A percentile compares a stretch with the other conserved stretches of the same genome.
Conservation (phyloP, 2,329 filamentous ascomycete genomes). For the Ceratocystis alfenasii region DNA sequence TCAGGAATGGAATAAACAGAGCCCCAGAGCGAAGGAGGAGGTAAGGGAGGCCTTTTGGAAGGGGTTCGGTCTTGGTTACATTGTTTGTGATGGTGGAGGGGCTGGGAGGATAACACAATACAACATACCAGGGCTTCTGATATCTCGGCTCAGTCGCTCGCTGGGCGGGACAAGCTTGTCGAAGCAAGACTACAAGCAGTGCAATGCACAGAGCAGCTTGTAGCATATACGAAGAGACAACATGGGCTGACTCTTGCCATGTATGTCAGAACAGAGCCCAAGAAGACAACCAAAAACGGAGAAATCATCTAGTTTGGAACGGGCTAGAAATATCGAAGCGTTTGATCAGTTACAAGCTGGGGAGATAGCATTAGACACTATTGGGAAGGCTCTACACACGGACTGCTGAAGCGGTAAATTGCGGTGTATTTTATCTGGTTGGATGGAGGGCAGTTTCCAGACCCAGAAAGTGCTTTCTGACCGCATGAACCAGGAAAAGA, state of each 20-base stretch:
- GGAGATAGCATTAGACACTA: not conserved
- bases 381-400: not conserved
- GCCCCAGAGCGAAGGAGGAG: not conserved
- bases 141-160: not conserved
- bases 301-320: not conserved
- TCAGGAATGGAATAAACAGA: not conserved
- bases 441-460: not conserved
- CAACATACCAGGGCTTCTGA: not conserved
- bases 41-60: not conserved
- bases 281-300: not conserved
- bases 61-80: not conserved
- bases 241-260: not conserved
- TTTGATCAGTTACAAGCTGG: not conserved
- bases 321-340: not conserved
- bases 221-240: conserved; percentile 10
- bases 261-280: not conserved
- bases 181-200: not conserved
- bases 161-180: not conserved
- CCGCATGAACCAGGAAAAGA: not conserved
- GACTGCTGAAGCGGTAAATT: not conserved
- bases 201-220: conserved; percentile 8
- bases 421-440: not conserved
- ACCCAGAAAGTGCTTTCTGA: not conserved
- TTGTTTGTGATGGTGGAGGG: conserved; percentile 1
- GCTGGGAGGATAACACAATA: not conserved